Evolutionary conservation across 169 alveolate genomes (phyloP), one percentile per base, ranked within the genome.

Genomic region (Besnoitia besnoiti): DNA sequence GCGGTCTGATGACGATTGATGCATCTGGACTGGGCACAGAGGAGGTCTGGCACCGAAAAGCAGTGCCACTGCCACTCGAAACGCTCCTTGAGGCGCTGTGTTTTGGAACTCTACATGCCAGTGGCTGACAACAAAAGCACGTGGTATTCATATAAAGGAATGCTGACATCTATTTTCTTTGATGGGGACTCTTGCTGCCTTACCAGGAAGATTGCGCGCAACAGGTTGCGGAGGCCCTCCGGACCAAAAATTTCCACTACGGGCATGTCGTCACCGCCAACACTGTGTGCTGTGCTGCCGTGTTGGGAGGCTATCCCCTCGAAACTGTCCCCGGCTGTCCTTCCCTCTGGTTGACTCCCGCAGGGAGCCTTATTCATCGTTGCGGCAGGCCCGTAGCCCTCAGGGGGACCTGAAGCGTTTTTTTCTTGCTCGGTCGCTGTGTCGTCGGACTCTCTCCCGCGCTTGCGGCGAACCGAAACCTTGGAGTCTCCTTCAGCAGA

Each of bases 221-320:
- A 92, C 67, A 85, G 89, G 92, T 24, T 91, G 85, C 94, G 91
- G 50, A 93, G 77, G 30, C 97, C 97, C 90, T 96, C 96, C 0
- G 98, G 98, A 30, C 98, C 98, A 75, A 95, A 96, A 50, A 97
- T 94, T 51, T 95, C 96, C 14, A 91, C 85, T 39, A 77, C 61
- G n/a, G 87, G 87, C 40, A 46, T 30, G 10, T 59, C 59, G 47
- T 77, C 87, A 44, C 84, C 44, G 0, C 46, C 42, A n/a, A 30
- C 84, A 24, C 19, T 30, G 35, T 12, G 21, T 39, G 37, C 37
- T 5, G 37, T 4, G 61, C 30, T 77, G 37, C 24, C 59, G 42
- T 42, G 37, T 35, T 10, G 40, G 40, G 30, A 30, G 0, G 16
- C 40, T 19, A 10, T 8, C 80, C 21, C 47, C 40, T 10, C 27